phyloP scores from a whole-genome alignment of 768 basidiomycete species.

The Amanita phalloides region DNA sequence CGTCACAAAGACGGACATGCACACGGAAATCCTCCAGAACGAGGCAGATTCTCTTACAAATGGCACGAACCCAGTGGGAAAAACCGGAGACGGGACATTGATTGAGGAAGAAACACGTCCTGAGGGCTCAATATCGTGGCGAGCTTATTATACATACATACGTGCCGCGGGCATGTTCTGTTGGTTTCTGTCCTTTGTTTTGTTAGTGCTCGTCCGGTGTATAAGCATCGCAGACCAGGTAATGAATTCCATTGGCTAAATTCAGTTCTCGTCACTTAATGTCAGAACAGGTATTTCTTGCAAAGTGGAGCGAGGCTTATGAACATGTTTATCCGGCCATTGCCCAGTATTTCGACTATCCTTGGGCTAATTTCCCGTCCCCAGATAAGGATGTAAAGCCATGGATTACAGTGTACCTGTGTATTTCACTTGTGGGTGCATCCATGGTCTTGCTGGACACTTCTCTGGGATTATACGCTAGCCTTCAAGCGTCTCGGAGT shows the following conservation, averaged over 20 bases:
- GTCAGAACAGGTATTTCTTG: slow-evolving; percentile 43
- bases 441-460: slow-evolving; percentile 43
- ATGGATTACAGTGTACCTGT: slow-evolving; percentile 56
- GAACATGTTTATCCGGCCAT: slow-evolving; percentile 18
- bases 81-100: slow-evolving; percentile 33
- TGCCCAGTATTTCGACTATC: slow-evolving; percentile 17
- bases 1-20: background rate
- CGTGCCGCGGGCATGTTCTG: slow-evolving; percentile 44
- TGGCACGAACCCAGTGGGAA: background rate
- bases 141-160: slow-evolving; percentile 55
- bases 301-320: slow-evolving; percentile 63
- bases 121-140: slow-evolving; percentile 51
- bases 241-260: background rate
- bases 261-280: background rate
- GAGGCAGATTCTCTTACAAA: slow-evolving; percentile 20
- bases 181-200: slow-evolving; percentile 41
- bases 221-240: slow-evolving; percentile 54
- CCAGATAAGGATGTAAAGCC: slow-evolving; percentile 51
- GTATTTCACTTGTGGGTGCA: slow-evolving; percentile 51
- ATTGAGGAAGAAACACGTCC: slow-evolving; percentile 53
- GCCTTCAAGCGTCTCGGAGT: slow-evolving; percentile 52
- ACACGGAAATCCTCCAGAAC: slow-evolving; percentile 12
- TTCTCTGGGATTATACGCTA: slow-evolving; percentile 55
- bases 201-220: slow-evolving; percentile 44
- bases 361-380: slow-evolving; percentile 42